A percentile compares a stretch with the other conserved stretches of the same genome.
Conservation (phyloP, 805 yeast species). For the Barnettozyma vustinii region DNA sequence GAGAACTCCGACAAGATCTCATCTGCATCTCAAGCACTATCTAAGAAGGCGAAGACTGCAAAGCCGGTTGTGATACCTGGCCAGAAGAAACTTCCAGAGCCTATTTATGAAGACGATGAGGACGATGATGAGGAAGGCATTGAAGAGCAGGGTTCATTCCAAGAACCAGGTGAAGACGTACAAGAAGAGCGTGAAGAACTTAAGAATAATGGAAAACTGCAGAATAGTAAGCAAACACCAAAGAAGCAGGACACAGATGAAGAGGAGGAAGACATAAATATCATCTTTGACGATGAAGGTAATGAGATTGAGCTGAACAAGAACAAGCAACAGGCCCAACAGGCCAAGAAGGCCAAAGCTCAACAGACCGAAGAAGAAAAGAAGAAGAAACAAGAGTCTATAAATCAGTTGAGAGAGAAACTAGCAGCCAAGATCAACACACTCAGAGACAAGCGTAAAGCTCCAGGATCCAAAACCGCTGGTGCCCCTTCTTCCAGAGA, state of each 20-base stretch:
- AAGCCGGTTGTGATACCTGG: slow-evolving; percentile 37
- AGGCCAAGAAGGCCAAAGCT: neutral
- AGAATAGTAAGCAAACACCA: neutral
- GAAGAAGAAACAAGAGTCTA: slow-evolving; percentile 47
- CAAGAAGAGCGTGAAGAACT: slow-evolving; percentile 18
- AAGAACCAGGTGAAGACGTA: slow-evolving; percentile 23
- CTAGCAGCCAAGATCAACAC: slow-evolving; percentile 66
- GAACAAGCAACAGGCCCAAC: slow-evolving; percentile 4
- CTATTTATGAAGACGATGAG: slow-evolving; percentile 10
- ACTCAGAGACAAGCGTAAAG: slow-evolving; percentile 78
- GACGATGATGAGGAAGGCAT: slow-evolving; percentile 9
- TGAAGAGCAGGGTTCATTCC: slow-evolving; percentile 12
- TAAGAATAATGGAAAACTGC: slow-evolving; percentile 12
- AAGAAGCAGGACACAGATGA: slow-evolving; percentile 19
- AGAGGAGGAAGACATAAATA: slow-evolving; percentile 29
- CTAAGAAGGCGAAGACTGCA: slow-evolving; percentile 50
- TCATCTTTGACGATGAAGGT: slow-evolving; percentile 72
- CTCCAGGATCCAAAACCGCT: slow-evolving; percentile 74
- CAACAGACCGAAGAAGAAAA: slow-evolving; percentile 21
- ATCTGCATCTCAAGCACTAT: slow-evolving; percentile 56
- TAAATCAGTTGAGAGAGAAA: slow-evolving; percentile 70
- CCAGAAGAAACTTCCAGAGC: slow-evolving; percentile 18
- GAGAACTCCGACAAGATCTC: slow-evolving; percentile 44
- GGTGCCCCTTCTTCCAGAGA: slow-evolving; percentile 88
- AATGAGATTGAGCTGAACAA: slow-evolving; percentile 33